Conservation (phyloP, 1,284 basidiomycete genomes). For the Mixia osmundae region DNA sequence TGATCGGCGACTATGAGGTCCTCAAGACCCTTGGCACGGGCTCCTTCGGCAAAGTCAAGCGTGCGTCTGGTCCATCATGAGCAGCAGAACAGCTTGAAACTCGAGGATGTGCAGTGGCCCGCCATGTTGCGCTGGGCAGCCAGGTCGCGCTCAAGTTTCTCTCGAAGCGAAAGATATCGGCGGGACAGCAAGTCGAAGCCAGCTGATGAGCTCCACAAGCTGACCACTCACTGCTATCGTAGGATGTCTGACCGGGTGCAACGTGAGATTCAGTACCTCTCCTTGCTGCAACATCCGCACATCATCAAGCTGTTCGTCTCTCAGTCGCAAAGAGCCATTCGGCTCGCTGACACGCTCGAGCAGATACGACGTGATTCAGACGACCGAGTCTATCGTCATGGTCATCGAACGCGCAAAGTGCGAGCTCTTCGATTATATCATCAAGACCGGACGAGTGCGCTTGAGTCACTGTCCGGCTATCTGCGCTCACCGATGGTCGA, state of each 20-base stretch:
- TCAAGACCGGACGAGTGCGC: conserved; percentile 40
- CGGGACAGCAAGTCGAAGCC: conserved; percentile 33
- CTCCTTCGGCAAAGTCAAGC: conserved; percentile 94
- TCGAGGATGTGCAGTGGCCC: conserved; percentile 41
- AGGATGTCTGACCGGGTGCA: conserved; percentile 67
- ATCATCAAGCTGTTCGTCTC: conserved; percentile 71
- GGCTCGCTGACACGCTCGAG: background rate
- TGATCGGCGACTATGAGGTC: conserved; percentile 25
- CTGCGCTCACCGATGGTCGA: background rate
- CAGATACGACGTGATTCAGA: conserved; percentile 88
- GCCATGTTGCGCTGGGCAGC: conserved; percentile 80
- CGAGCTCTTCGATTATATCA: conserved; percentile 90
- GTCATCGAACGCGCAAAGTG: conserved; percentile 50
- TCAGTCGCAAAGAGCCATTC: conserved; percentile 1
- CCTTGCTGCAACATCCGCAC: conserved; percentile 70
- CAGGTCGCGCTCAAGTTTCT: conserved; percentile 96
- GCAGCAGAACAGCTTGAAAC: background rate
- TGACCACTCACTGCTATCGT: background rate
- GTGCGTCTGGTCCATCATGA: conserved; percentile 30
- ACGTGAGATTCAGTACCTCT: conserved; percentile 86
- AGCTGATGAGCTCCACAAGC: conserved; percentile 15
- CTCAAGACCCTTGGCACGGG: conserved; percentile 36
- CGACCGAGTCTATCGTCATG: conserved; percentile 80
- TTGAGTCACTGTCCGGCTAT: background rate
- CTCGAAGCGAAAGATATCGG: conserved; percentile 76